Evolutionary conservation across 768 basidiomycete species (phyloP), one percentile per base, ranked within the genome.

Genomic region (Rhizopogon vinicolor): DNA sequence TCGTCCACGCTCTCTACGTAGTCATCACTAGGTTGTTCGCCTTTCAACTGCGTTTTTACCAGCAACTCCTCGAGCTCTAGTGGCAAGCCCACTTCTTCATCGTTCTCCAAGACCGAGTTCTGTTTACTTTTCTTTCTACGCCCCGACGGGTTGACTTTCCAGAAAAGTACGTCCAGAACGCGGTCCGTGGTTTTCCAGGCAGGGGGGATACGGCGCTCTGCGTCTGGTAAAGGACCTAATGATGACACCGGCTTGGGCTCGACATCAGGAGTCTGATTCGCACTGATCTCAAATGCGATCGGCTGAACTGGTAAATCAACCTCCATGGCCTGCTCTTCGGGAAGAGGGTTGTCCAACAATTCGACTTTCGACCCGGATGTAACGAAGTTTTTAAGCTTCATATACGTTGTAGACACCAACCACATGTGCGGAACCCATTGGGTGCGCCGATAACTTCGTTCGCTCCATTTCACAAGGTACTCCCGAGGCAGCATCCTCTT

Each of bases 391-490:
- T 86, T 88, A 56, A 97, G 72, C 65, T 86, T 91, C 10, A 69
- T 64, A n/a, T 72, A 65, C 51, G 82, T 75, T n/a, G 81, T 85
- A 9, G 87, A 81, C 31, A 85, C 74, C 2, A 97, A 75, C 93
- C 93, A 98, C 76, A 88, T 85, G 62, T 98, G 94, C 31, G 93
- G 89, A 2, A 97, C 93, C 94, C 94, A 98, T 67, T 88, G 80
- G 10, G 82, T 73, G 42, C 87, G 82, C 52, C 89, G 76, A 68
- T 90, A 98, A 60, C 93, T 91, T 44, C 87, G 74, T 41, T 78
- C 84, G 8, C 70, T 69, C 93, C 93, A 98, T 68, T 98, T 98
- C 53, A 98, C 84, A 12, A 98, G 83, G 67, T 98, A 98, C 69
- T 96, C 92, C 43, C 95, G 75, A n/a, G 91, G 91, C 14, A 95